Percentiles rank a stretch among this genome's conserved stretches.
Evolutionary conservation across 352 stramenopile species (phyloP).

Genomic region (Peronosclerospora sorghi): DNA sequence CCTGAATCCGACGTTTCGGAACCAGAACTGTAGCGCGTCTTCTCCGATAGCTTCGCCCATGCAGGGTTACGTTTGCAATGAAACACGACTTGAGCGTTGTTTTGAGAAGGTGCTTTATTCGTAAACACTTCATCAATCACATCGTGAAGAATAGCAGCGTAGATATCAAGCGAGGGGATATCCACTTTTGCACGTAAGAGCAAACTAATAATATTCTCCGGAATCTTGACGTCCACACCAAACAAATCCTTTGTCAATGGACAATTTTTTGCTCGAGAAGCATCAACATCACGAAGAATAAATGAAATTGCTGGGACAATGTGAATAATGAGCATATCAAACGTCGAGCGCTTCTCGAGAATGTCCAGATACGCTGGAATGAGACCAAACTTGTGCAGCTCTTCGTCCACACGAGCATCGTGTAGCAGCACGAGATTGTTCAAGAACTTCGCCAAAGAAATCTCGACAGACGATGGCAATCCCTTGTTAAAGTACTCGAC

Average conservation of each 20-base stretch:
- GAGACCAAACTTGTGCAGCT: slow-evolving; percentile 46
- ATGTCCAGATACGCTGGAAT: slow-evolving; percentile 60
- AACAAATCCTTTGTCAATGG: slow-evolving; percentile 70
- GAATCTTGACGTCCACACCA: slow-evolving; percentile 30
- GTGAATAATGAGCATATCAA: slow-evolving; percentile 84
- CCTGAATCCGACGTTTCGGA: slow-evolving; percentile 23
- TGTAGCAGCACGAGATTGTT: slow-evolving; percentile 67
- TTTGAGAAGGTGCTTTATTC: slow-evolving; percentile 43
- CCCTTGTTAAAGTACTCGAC: slow-evolving; percentile 52
- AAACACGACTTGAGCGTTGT: slow-evolving; percentile 58
- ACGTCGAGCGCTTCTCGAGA: slow-evolving; percentile 50
- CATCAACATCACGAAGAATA: slow-evolving; percentile 62
- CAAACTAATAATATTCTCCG: slow-evolving; percentile 43
- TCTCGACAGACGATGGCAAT: slow-evolving; percentile 63
- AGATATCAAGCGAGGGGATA: slow-evolving; percentile 55
- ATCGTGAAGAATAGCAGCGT: slow-evolving; percentile 66
- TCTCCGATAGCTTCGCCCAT: slow-evolving; percentile 50
- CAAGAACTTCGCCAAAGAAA: slow-evolving; percentile 73
- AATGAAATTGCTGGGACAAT: slow-evolving; percentile 70
- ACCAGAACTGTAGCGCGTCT: slow-evolving; percentile 26
- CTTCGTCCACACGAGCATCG: slow-evolving; percentile 45
- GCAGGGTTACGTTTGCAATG: slow-evolving; percentile 55
- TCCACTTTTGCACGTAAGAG: slow-evolving; percentile 52
- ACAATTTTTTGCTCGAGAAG: slow-evolving; percentile 49
- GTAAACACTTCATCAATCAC: slow-evolving; percentile 66